Base-by-base conservation (phyloP, 257 asterid species). In the Eucommia ulmoides region DNA sequence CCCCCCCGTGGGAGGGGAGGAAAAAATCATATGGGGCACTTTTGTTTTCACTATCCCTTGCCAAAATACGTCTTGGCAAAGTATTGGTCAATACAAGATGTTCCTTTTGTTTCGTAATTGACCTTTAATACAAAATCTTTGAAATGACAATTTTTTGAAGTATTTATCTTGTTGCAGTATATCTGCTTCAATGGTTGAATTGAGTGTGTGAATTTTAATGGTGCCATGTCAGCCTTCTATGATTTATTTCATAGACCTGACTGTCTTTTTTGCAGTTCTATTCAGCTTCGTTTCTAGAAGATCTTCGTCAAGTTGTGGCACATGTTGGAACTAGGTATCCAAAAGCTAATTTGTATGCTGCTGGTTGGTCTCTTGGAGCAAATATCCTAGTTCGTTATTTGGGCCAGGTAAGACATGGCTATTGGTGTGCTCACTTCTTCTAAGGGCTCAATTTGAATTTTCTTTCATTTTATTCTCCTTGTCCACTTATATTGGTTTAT, bases 341-440 rank as follows among this genome's bases (percentile, higher is more conserved):
- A 47, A 66, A 59, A 22, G 91, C 98, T 45, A 85, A 85, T 52
- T 45, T 85, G 53, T 89, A 85, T 71, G 96, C 94, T 33, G 84
- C 56, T 66, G 96, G 98, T 41, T 89, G 98, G 94, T 89, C 98
- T 56, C 86, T 89, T 41, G 96, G 96, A 51, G 98, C 96, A 52
- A 89, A 89, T 73, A 89, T 89, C 68, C 93, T 89, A 19, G 96
- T 85, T 65, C 84, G 84, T 24, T 89, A 82, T 62, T 67, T 80
- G 68, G 96, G 96, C 19, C 93, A 73, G 94, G 98, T 82, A 73
- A 45, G 47, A 51, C 24, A 33, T 29, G 38, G 12, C 38, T 29
- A 29, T n/a, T n/a, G n/a, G n/a, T n/a, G n/a, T 29, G 38, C 38
- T 29, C 12, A 29, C 12, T 29, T 29, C 12, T 5, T 29, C 38